These are phyloP conservation scores for Erythrophleum fordii DNA, from an alignment of 306 rosid genomes.

Conservation along the genomic window DNA sequence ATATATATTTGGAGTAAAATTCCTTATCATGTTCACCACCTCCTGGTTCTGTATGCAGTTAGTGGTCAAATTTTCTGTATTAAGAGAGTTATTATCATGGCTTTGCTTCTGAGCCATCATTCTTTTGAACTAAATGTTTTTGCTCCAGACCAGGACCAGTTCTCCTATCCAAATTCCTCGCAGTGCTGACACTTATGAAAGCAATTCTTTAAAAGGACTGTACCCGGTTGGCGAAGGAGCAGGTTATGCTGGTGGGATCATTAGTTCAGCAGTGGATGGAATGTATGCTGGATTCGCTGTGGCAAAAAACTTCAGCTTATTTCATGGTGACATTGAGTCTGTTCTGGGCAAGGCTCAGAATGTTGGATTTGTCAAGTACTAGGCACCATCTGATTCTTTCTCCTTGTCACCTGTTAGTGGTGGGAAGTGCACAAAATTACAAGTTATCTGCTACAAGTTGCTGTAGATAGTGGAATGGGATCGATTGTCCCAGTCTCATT, in stretches of 20 bases:
- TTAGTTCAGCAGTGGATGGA: constrained; percentile 98
- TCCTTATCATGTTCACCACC: constrained; percentile 9
- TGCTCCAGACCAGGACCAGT: constrained; percentile 90
- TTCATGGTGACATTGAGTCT: constrained; percentile 66
- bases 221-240: constrained; percentile 99
- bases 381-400: constrained; percentile 38
- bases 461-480: constrained; percentile 34
- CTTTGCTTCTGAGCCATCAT: constrained; percentile 21
- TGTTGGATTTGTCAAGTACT: constrained; percentile 74
- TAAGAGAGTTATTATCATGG: background rate
- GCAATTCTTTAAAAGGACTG: constrained; percentile 80
- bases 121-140: constrained; percentile 28
- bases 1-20: constrained; percentile 6
- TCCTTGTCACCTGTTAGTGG: constrained; percentile 17
- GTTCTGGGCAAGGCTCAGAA: constrained; percentile 77
- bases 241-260: constrained; percentile 97
- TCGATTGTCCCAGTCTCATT: constrained; percentile 22
- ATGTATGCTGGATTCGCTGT: constrained; percentile 88
- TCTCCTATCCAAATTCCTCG: constrained; percentile 92
- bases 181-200: constrained; percentile 65
- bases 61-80: background rate
- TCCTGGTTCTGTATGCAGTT: constrained; percentile 11
- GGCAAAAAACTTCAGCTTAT: constrained; percentile 63
- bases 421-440: constrained; percentile 24
- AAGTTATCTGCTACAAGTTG: constrained; percentile 26